Base-by-base conservation (phyloP, 768 basidiomycete genomes). In the Suillus decipiens region DNA sequence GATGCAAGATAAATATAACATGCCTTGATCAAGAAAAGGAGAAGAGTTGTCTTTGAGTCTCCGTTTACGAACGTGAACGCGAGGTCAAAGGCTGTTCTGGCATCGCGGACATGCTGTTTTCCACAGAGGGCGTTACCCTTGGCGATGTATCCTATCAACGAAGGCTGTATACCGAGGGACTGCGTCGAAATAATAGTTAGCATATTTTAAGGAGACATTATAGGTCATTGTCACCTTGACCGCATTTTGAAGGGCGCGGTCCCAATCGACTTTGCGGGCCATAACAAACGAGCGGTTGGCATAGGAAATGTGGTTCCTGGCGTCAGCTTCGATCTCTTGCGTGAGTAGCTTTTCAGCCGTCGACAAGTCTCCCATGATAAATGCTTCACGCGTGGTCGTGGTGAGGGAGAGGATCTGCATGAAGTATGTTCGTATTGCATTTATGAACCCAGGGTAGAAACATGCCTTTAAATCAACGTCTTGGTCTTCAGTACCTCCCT, bases 401-500 rank as follows among this genome's bases (percentile, higher is more conserved):
- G 28, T 51, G 17, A 51, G 9, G 2, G 4, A 1, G 15, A 51
- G 17, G 15, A 51, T 51, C 28, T 51, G 17, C 17, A 51, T 31
- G 28, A 31, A 51, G 50, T 17, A 51, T 17, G 28, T 9, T 51
- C 50, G 17, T 2, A 31, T 17, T 17, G 3, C 50, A 31, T 17
- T 8, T 50, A 24, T 12, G 14, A 48, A 2, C 14, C 2, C 11
- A 43, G 8, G 43, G 10, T 43, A n/a, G n/a, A n/a, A 43, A n/a
- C 43, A 43, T n/a, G 43, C 43, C 43, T 43, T 43, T 43, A 10
- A n/a, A n/a, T 43, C 19, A 43, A n/a, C 5, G 43, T 9, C n/a
- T 43, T 43, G 42, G 42, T 43, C 42, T 43, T 43, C 82, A 6
- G 81, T 86, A 6, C 78, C 79, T 12, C 79, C 75, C 71, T 84